Base-by-base conservation (phyloP, 176 grass and related monocot genomes). In the Saccharum officinarum region DNA sequence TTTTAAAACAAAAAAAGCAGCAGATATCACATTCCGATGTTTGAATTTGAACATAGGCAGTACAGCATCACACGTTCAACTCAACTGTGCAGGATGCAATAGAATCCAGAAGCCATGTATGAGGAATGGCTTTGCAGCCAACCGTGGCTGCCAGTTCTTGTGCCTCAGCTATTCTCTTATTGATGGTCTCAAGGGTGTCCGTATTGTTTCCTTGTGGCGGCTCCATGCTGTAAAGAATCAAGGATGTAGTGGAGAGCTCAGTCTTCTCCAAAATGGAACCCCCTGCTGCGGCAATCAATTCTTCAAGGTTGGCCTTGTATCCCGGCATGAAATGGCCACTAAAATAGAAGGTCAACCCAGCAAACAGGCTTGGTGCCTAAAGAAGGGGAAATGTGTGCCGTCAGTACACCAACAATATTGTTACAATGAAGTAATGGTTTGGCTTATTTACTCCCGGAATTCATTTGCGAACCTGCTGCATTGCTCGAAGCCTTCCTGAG, bases 51-150 rank as follows among this genome's bases (percentile, higher is more conserved):
- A 25, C 59, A 10, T 61, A 61, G 59, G n/a, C 59, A 25, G 52
- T 80, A 60, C 47, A 83, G 1, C 42, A 2, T 83, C 39, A 68
- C 10, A 76, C 72, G 16, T 61, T 61, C 69, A 88, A 49, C 52
- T 95, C 54, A 66, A 88, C 68, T 50, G 79, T 92, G 84, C 93
- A 96, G n/a, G 88, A 84, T 64, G 97, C 97, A 76, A 98, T 96
- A 31, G 84, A 89, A 78, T 99, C 97, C 63, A 99, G 77, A 91
- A 99, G 33, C 90, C 97, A 99, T 63, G 97, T 96, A 75, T 99
- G 97, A 76, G 97, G 73, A 76, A 99, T 66, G 71, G 80, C 88
- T 34, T 77, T 91, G 74, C 86, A 96, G 47, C 78, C 86, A 39
- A 81, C 71, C 6, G 75, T 67, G 23, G 75, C 42, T 47, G 89